These are phyloP conservation scores for Roridomyces roridus DNA, from an alignment of 768 basidiomycete species.

Conservation along the genomic window DNA sequence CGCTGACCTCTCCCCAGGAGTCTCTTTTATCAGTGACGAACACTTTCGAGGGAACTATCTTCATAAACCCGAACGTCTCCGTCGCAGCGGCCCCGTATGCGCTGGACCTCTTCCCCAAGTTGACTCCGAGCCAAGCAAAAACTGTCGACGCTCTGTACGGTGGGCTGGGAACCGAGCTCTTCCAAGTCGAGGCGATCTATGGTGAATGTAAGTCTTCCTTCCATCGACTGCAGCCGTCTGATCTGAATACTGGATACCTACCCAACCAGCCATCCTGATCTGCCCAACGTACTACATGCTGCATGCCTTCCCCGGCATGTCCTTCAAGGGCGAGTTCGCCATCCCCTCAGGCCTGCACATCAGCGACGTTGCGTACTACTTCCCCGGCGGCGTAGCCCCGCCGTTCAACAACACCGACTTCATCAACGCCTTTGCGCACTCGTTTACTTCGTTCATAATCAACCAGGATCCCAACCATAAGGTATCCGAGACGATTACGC, in stretches of 20 bases:
- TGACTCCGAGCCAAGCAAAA: neutral
- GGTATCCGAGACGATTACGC: conserved; percentile 1
- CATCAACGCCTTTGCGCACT: conserved; percentile 17
- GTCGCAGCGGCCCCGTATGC: conserved; percentile 21
- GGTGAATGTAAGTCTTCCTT: conserved; percentile 28
- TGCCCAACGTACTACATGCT: conserved; percentile 42
- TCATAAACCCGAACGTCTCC: conserved; percentile 27
- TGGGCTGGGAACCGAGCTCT: conserved; percentile 15
- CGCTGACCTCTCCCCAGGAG: no score
- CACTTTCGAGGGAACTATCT: conserved; percentile 34
- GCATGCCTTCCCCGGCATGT: conserved; percentile 30
- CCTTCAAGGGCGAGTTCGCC: conserved; percentile 40
- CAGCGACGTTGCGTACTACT: conserved; percentile 34
- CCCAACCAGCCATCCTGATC: conserved; percentile 43
- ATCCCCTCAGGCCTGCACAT: conserved; percentile 32
- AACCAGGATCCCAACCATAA: conserved; percentile 15
- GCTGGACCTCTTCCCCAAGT: conserved; percentile 27
- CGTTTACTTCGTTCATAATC: conserved; percentile 8
- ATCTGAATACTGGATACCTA: no score
- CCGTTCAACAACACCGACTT: conserved; percentile 12
- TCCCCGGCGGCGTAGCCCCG: conserved; percentile 16
- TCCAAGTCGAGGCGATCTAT: conserved; percentile 25
- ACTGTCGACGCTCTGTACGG: conserved; percentile 19
- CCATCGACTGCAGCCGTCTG: no score
- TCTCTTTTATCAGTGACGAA: conserved; percentile 32